A percentile compares a stretch with the other conserved stretches of the same genome.
phyloP scores from a whole-genome alignment of 2,329 filamentous ascomycete species.

The Helotiales sp. region DNA sequence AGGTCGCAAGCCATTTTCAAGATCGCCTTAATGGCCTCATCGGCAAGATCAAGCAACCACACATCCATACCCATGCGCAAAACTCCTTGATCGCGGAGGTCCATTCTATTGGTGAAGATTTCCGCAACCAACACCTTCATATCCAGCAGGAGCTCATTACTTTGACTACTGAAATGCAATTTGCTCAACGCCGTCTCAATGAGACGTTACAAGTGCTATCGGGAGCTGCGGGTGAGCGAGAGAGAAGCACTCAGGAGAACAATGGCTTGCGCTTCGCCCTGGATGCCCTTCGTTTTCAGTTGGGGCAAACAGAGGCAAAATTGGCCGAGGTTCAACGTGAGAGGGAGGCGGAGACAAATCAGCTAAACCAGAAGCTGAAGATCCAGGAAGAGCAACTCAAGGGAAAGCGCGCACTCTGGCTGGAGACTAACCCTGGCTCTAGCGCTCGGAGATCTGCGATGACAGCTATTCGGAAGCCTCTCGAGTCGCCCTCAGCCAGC shows the following conservation, averaged over 20 bases:
- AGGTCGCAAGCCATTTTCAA: background rate
- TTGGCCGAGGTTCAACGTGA: constrained; percentile 6
- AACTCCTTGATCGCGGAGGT: background rate
- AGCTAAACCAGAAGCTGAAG: constrained; percentile 15
- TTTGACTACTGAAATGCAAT: background rate
- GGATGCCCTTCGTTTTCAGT: background rate
- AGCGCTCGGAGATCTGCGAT: constrained; percentile 15
- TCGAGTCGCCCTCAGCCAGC: constrained; percentile 17
- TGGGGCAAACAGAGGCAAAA: constrained; percentile 3
- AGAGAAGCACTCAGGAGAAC: constrained; percentile 3
- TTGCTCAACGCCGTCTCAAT: background rate
- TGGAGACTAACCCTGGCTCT: constrained; percentile 19
- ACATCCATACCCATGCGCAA: background rate
- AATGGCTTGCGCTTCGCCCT: constrained; percentile 1
- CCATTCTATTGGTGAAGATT: background rate
- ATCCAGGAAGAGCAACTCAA: constrained; percentile 20
- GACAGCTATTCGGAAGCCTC: constrained; percentile 20
- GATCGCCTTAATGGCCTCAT: background rate
- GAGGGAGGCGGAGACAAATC: constrained; percentile 4
- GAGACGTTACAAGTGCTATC: constrained; percentile 3
- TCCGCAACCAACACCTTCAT: background rate
- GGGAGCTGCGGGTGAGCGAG: constrained; percentile 9
- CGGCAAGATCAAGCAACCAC: background rate
- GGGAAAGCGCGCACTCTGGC: constrained; percentile 21
- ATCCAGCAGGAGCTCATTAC: background rate